Conservation (phyloP, 768 basidiomycete genomes). For the Mycena latifolia region DNA sequence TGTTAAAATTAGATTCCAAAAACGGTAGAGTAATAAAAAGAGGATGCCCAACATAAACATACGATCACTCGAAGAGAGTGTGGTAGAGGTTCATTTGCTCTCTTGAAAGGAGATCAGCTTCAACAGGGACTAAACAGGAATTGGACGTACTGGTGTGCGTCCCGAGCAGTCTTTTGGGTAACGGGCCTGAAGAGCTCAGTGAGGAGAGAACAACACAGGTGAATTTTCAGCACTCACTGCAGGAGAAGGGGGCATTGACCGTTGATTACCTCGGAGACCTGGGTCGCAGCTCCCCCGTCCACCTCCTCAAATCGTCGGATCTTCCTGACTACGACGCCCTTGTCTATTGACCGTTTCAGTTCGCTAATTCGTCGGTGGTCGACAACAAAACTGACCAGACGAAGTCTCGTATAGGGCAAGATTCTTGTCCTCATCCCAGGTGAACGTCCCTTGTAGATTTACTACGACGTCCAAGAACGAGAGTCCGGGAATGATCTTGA, state of each 20-base stretch:
- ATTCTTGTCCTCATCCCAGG: constrained; percentile 22
- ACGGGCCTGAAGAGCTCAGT: constrained; percentile 18
- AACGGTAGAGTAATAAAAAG: too few relatives aligned
- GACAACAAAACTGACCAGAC: constrained; percentile 20
- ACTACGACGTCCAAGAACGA: constrained; percentile 27
- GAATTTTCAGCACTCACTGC: constrained; percentile 8
- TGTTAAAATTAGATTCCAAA: too few relatives aligned
- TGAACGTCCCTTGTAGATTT: constrained; percentile 29
- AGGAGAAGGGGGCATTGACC: constrained; percentile 26
- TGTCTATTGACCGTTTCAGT: constrained; percentile 10
- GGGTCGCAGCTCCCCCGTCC: constrained; percentile 25
- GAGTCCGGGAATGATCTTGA: constrained; percentile 33
- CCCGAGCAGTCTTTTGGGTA: constrained; percentile 15
- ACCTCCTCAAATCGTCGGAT: constrained; percentile 25
- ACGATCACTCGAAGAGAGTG: constrained; percentile 1
- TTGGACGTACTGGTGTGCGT: not conserved
- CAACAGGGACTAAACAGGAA: not conserved
- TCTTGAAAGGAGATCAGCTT: not conserved
- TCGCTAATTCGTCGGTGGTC: not conserved
- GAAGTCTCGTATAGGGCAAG: constrained; percentile 33
- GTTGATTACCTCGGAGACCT: constrained; percentile 33
- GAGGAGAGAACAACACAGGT: constrained; percentile 2
- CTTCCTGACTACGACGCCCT: constrained; percentile 18
- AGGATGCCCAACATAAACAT: too few relatives aligned
- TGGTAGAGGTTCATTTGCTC: constrained; percentile 6